phyloP scores from a whole-genome alignment of 1,284 basidiomycete species.

The Pseudozyma flocculosa region DNA sequence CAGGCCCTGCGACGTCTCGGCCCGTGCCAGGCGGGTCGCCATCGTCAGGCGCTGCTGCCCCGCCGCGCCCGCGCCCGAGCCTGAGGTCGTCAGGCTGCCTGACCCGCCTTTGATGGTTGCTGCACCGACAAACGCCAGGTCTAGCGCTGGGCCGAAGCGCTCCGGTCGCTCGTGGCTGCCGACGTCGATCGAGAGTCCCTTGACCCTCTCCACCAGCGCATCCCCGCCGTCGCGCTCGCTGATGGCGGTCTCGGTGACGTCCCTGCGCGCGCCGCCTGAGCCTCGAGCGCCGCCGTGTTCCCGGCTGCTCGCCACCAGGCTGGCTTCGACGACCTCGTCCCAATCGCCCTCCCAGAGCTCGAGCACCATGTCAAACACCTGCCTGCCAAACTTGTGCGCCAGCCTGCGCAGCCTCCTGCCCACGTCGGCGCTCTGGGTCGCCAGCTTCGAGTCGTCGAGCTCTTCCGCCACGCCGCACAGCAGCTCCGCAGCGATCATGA shows the following conservation, averaged over 20 bases:
- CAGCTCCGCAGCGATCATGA: conserved; percentile 32
- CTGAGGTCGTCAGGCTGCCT: no score
- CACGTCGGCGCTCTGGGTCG: conserved; percentile 2
- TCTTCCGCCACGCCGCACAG: conserved; percentile 21
- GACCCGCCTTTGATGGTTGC: conserved; percentile 12
- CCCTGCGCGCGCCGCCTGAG: no score
- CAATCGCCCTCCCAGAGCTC: conserved; percentile 37
- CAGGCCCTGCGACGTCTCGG: conserved; percentile 3
- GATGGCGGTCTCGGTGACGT: no score
- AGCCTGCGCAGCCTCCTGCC: conserved; percentile 24
- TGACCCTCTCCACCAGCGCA: conserved; percentile 14
- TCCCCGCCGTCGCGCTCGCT: background rate
- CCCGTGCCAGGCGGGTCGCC: background rate
- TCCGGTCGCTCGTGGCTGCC: background rate
- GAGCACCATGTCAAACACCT: conserved; percentile 18
- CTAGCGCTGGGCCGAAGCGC: conserved; percentile 29
- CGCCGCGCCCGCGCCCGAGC: no score
- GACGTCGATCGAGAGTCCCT: conserved; percentile 15
- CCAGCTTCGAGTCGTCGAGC: conserved; percentile 25
- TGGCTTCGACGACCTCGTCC: conserved; percentile 16
- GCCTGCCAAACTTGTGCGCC: conserved; percentile 34
- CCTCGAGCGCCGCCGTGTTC: no score
- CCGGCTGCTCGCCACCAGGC: background rate
- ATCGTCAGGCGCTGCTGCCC: conserved; percentile 2
- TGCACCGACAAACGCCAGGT: conserved; percentile 28